Percentiles rank a stretch among this genome's conserved stretches.
phyloP scores from a whole-genome alignment of 2,329 filamentous ascomycete genomes.

The Xylaria digitata region DNA sequence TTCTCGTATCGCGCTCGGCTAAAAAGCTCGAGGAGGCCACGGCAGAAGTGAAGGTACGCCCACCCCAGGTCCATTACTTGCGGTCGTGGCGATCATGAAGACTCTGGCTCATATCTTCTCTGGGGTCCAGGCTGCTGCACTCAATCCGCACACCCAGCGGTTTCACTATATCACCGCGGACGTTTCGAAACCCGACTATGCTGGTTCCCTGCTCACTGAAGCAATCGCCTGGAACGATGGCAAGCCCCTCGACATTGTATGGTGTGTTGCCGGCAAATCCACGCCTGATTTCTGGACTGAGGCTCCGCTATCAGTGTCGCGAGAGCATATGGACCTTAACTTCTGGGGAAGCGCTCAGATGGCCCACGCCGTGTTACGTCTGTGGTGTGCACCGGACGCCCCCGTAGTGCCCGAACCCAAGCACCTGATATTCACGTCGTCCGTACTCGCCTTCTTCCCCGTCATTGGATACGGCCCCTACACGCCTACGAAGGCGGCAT shows the following conservation, averaged over 20 bases:
- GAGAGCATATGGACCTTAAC: conserved; percentile 89
- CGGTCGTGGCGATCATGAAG: background rate
- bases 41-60: conserved; percentile 55
- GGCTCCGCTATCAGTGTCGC: conserved; percentile 72
- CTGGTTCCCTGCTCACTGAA: conserved; percentile 75
- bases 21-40: conserved; percentile 79
- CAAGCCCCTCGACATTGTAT: conserved; percentile 82
- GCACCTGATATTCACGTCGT: conserved; percentile 90
- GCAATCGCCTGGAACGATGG: conserved; percentile 83
- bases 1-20: conserved; percentile 83
- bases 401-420: conserved; percentile 64
- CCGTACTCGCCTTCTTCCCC: conserved; percentile 78
- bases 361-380: conserved; percentile 79
- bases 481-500: conserved; percentile 83
- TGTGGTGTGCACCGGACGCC: conserved; percentile 72
- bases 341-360: conserved; percentile 90
- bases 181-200: conserved; percentile 76
- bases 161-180: conserved; percentile 90
- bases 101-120: conserved; percentile 29
- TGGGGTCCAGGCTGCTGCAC: conserved; percentile 70
- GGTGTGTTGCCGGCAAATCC: conserved; percentile 85
- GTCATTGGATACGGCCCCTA: conserved; percentile 87
- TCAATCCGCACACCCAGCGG: conserved; percentile 73
- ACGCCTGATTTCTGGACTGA: conserved; percentile 83
- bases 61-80: background rate